These are phyloP conservation scores for Hemisphaericaspora xylanilytica DNA, from an alignment of 1,139 yeast species.

Conservation along the genomic window DNA sequence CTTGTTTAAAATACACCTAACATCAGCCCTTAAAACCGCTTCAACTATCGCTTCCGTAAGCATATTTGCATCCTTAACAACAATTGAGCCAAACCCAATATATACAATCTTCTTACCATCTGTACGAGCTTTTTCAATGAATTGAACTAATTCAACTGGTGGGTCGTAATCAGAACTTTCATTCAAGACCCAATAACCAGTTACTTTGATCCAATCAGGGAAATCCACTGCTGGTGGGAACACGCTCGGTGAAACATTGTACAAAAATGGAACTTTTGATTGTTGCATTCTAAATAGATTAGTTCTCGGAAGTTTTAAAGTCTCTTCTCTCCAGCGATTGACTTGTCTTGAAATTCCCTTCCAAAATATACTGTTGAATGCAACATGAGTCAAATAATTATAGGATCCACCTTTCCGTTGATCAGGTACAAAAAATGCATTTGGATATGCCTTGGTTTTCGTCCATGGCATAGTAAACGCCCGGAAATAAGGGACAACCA, in stretches of 20 bases:
- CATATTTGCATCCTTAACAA: slow-evolving; percentile 76
- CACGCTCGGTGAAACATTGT: slow-evolving; percentile 82
- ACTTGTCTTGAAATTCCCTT: slow-evolving; percentile 88
- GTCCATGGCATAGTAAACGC: slow-evolving; percentile 99
- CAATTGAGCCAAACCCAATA: slow-evolving; percentile 95
- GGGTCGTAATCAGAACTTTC: slow-evolving; percentile 70
- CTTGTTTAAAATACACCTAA: slow-evolving; percentile 81
- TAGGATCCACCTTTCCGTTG: slow-evolving; percentile 91
- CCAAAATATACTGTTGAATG: slow-evolving; percentile 93
- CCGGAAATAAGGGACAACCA: slow-evolving; percentile 84
- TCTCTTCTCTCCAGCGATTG: slow-evolving; percentile 78
- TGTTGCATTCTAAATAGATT: slow-evolving; percentile 70
- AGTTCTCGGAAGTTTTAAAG: slow-evolving; percentile 65
- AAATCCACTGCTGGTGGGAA: slow-evolving; percentile 93
- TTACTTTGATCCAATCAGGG: slow-evolving; percentile 89
- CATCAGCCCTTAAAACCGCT: slow-evolving; percentile 77
- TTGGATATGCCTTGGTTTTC: slow-evolving; percentile 90
- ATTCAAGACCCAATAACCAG: slow-evolving; percentile 94
- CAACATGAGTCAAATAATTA: slow-evolving; percentile 85
- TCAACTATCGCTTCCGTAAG: slow-evolving; percentile 76
- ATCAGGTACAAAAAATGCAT: slow-evolving; percentile 93
- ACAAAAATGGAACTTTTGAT: slow-evolving; percentile 78
- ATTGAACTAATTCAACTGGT: slow-evolving; percentile 55
- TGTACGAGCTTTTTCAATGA: slow-evolving; percentile 59
- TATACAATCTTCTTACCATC: slow-evolving; percentile 74